Evolutionary conservation across 176 grass and related monocot species (phyloP).

Genomic region (Thalia dealbata): DNA sequence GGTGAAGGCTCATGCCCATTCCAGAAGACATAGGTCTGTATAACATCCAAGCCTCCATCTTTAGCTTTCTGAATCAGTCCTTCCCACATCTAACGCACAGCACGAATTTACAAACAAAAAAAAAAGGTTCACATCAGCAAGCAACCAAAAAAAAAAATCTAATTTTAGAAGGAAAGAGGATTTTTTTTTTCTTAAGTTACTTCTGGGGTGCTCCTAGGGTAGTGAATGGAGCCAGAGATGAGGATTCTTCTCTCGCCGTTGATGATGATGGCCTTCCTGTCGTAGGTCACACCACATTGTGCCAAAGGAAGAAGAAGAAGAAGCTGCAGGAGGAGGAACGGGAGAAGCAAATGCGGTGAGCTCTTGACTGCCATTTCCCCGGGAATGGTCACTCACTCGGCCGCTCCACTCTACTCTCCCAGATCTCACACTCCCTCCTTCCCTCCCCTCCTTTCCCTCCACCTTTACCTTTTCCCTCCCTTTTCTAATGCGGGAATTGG

Average conservation of each 20-base stretch:
- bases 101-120: neutral
- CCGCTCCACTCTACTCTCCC: neutral
- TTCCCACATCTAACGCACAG: conserved; percentile 76
- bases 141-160: neutral
- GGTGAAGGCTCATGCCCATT: conserved; percentile 89
- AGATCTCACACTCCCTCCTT: conserved; percentile 1
- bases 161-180: neutral
- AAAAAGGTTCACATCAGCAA: neutral
- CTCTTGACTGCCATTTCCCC: neutral
- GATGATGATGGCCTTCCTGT: conserved; percentile 77
- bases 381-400: too few relatives aligned
- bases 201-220: conserved; percentile 95
- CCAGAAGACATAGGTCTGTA: conserved; percentile 99
- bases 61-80: conserved; percentile 90
- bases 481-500: neutral
- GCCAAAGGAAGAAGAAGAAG: conserved; percentile 18
- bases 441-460: neutral
- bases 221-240: conserved; percentile 98
- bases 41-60: conserved; percentile 93
- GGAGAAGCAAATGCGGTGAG: conserved; percentile 26
- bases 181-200: conserved; percentile 32
- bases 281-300: conserved; percentile 71
- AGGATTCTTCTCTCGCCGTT: conserved; percentile 76
- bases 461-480: neutral
- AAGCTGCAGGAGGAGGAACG: neutral